Percentiles rank a stretch among this genome's conserved stretches.
Conservation (phyloP, 768 basidiomycete species). For the Psilocybe cyanescens region DNA sequence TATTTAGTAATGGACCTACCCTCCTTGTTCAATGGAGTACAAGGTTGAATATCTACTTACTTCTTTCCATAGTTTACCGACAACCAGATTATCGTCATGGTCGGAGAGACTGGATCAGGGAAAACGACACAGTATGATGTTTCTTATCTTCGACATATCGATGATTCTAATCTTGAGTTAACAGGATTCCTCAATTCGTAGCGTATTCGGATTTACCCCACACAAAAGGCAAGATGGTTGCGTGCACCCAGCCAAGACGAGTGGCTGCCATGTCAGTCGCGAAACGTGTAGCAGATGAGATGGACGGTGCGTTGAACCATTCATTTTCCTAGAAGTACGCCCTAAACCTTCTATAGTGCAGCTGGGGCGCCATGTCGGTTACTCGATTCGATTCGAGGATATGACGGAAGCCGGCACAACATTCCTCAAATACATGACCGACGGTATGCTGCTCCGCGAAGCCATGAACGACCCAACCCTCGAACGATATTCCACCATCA, state of each 20-base stretch:
- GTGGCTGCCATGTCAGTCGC: conserved; percentile 99
- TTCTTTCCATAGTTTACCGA: conserved; percentile 60
- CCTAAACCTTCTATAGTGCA: conserved; percentile 56
- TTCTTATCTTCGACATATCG: background rate
- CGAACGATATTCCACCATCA: conserved; percentile 93
- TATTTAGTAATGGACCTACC: conserved; percentile 42
- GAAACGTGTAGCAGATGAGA: conserved; percentile 97
- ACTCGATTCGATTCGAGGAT: conserved; percentile 98
- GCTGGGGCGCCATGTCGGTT: conserved; percentile 94
- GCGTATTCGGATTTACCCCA: conserved; percentile 93
- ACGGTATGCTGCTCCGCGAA: conserved; percentile 98
- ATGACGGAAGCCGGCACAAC: conserved; percentile 90
- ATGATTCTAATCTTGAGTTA: conserved; percentile 18
- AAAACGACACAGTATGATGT: conserved; percentile 76
- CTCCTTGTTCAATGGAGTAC: conserved; percentile 31
- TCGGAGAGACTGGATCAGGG: conserved; percentile 98
- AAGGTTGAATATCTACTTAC: conserved; percentile 21
- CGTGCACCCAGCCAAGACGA: conserved; percentile 95
- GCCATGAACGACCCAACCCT: conserved; percentile 96
- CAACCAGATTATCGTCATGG: conserved; percentile 87
- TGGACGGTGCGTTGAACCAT: conserved; percentile 76
- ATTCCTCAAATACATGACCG: conserved; percentile 99
- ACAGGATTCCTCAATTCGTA: conserved; percentile 95
- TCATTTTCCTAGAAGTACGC: background rate
- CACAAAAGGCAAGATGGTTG: conserved; percentile 86